Conservation (phyloP, 2,329 filamentous ascomycete genomes). For the Talaromyces albobiverticillius region DNA sequence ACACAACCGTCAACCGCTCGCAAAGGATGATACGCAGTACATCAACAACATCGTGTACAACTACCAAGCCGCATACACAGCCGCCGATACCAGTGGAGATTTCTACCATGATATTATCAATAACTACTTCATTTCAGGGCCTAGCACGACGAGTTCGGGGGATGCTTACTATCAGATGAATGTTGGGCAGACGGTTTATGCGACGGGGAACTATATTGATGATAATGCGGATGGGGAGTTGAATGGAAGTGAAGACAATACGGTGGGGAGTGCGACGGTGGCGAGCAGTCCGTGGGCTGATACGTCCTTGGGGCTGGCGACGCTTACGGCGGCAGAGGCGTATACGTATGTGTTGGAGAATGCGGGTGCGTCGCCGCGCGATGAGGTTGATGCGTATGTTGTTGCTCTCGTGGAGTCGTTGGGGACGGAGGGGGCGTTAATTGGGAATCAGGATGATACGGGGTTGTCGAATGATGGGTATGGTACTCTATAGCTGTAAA, state of each 20-base stretch:
- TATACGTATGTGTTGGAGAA: conserved; percentile 1
- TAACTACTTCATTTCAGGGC: conserved; percentile 58
- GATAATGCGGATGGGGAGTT: conserved; percentile 49
- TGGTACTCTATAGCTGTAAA: not conserved
- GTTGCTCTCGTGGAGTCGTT: not conserved
- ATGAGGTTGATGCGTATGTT: conserved; percentile 1
- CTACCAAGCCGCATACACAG: conserved; percentile 57
- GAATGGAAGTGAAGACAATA: conserved; percentile 34
- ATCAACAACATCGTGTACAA: conserved; percentile 54
- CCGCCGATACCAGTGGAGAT: conserved; percentile 47
- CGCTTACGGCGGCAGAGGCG: not conserved
- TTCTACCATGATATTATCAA: conserved; percentile 54
- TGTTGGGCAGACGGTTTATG: conserved; percentile 52
- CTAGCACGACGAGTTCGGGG: conserved; percentile 41
- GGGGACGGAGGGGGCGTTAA: not conserved
- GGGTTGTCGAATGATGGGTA: conserved; percentile 5
- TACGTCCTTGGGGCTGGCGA: not conserved
- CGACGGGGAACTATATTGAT: conserved; percentile 54
- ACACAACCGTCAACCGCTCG: conserved; percentile 57
- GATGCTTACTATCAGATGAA: conserved; percentile 57
- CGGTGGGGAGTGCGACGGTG: not conserved
- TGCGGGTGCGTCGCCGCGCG: conserved; percentile 2
- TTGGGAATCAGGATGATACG: not conserved
- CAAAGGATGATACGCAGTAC: conserved; percentile 57
- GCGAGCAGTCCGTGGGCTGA: not conserved